These are phyloP conservation scores for Talaromyces funiculosus DNA, from an alignment of 2,329 filamentous ascomycete genomes.

Conservation along the genomic window DNA sequence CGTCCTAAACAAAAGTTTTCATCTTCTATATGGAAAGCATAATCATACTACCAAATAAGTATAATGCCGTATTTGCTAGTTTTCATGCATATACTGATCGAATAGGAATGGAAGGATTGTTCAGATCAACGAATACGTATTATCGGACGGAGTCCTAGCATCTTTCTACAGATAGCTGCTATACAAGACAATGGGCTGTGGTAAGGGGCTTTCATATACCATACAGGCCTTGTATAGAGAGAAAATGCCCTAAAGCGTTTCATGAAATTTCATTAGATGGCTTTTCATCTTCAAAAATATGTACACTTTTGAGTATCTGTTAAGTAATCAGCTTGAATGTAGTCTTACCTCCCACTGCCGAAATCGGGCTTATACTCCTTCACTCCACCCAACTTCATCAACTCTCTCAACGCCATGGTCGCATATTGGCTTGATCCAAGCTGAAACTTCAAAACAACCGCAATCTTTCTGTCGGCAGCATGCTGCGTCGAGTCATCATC, in stretches of 20 bases:
- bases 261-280: background rate
- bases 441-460: constrained; percentile 66
- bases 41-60: no score
- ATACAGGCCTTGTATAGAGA: background rate
- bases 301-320: background rate
- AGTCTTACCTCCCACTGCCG: constrained; percentile 35
- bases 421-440: constrained; percentile 76
- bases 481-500: constrained; percentile 5
- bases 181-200: no score
- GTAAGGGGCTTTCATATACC: no score
- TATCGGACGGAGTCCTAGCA: no score
- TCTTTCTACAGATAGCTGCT: no score
- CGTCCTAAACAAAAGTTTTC: no score
- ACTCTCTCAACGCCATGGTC: constrained; percentile 73
- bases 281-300: background rate
- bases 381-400: constrained; percentile 64
- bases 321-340: background rate
- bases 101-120: no score
- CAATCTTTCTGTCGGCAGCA: constrained; percentile 48
- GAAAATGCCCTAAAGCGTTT: background rate
- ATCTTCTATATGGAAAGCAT: no score
- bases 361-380: constrained; percentile 60
- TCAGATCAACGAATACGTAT: no score
- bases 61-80: no score
- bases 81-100: no score